phyloP scores from a whole-genome alignment of 768 basidiomycete species.

The Hericium rajendrae region DNA sequence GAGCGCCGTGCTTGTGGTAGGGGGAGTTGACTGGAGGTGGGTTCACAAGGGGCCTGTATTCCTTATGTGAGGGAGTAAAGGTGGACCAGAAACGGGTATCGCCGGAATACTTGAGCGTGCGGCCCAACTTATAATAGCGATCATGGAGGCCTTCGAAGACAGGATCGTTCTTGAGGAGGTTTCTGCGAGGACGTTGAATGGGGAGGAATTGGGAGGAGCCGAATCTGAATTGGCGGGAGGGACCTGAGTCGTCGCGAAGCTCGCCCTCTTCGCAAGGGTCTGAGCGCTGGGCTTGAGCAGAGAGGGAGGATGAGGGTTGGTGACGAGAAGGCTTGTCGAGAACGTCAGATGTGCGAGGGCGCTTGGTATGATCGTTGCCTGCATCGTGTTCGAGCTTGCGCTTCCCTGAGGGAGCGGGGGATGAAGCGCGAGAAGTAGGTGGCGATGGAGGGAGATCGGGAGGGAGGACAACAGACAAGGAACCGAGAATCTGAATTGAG shows the following conservation, averaged over 20 bases:
- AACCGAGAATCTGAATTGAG: slow-evolving; percentile 29
- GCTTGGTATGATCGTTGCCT: slow-evolving; percentile 13
- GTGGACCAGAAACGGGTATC: slow-evolving; percentile 73
- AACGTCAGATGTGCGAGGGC: slow-evolving; percentile 20
- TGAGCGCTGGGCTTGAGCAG: slow-evolving; percentile 22
- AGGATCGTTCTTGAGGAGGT: slow-evolving; percentile 29
- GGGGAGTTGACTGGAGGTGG: slow-evolving; percentile 58
- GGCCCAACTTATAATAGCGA: slow-evolving; percentile 59
- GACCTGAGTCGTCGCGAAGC: slow-evolving; percentile 29
- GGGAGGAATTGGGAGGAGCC: slow-evolving; percentile 30
- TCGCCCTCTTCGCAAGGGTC: slow-evolving; percentile 40
- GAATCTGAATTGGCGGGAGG: slow-evolving; percentile 5
- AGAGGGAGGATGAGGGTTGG: slow-evolving; percentile 12
- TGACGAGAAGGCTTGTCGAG: slow-evolving; percentile 20
- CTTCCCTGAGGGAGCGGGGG: slow-evolving; percentile 30
- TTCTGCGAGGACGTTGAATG: slow-evolving; percentile 58
- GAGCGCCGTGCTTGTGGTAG: slow-evolving; percentile 66
- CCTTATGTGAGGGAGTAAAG: slow-evolving; percentile 52
- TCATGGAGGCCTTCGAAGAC: slow-evolving; percentile 57
- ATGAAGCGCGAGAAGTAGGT: slow-evolving; percentile 33
- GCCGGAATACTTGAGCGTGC: slow-evolving; percentile 76
- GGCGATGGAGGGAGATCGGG: slow-evolving; percentile 37
- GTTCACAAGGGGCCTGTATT: slow-evolving; percentile 50
- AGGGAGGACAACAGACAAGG: slow-evolving; percentile 31
- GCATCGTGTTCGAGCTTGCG: slow-evolving; percentile 24